Evolutionary conservation across 2,329 filamentous ascomycete species (phyloP), one percentile per base, ranked within the genome.

Genomic region (Shiraia sp.): DNA sequence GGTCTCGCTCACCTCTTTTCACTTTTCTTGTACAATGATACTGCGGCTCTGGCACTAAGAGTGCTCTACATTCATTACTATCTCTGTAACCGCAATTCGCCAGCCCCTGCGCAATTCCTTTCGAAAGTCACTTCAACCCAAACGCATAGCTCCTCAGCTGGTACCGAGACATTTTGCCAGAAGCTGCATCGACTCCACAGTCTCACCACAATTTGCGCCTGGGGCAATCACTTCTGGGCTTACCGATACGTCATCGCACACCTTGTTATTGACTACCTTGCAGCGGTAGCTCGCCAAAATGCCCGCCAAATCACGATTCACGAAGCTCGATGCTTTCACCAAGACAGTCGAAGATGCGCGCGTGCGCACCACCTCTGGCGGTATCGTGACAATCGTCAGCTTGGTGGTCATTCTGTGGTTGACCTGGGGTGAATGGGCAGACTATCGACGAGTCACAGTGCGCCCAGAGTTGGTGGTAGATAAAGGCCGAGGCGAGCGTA

Each of bases 281-380:
- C 46, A 39, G 48, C 30, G 48, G 49, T 47, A 43, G 28, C 25
- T 41, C 36, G 39, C 41, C 47, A 47, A 60, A 37, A 97, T 97
- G 93, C 79, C 91, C 55, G 75, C 86, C 65, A 96, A 95, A 78
- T 95, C 90, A 59, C 86, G 93, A 71, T 96, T 99, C 69, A 96
- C 88, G 46, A 86, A 87, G 81, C 88, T 99, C 53, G 93, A 99
- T 73, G 93, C 93, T 79, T 99, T 99, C 71, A 96, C 92, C 36
- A 99, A 99, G 75, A 99, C 93, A 10, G 93, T 99, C 59, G 93
- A 99, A 71, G 93, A 99, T 83, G 93, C 95, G 55, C 84, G 93
- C 61, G 84, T 99, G 68, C 87, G 95, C 62, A 99, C 93, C 23
- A 96, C 91, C 6, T 96, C 90, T 2, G 93, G 93, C 54, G 93